Conservation (phyloP, 768 basidiomycete genomes). For the Pleurotus pulmonarius region DNA sequence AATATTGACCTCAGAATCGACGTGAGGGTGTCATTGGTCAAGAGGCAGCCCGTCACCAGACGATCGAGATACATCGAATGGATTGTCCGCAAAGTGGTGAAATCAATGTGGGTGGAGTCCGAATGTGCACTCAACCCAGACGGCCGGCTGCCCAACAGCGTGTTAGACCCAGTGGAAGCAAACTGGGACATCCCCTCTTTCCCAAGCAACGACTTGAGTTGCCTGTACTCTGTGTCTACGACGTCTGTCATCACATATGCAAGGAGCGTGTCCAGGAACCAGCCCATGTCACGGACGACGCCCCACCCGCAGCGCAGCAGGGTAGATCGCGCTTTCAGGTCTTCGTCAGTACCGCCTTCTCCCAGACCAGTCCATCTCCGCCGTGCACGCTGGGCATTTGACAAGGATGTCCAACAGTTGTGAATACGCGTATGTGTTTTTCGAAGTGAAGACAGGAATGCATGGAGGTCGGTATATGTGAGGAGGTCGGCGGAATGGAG, state of each 20-base stretch:
- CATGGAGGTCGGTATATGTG: constrained; percentile 73
- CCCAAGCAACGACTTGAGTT: constrained; percentile 58
- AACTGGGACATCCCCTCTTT: constrained; percentile 21
- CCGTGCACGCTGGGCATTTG: constrained; percentile 80
- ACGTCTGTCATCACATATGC: constrained; percentile 91
- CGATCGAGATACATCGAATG: constrained; percentile 81
- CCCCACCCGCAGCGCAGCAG: constrained; percentile 84
- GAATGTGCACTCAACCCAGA: constrained; percentile 18
- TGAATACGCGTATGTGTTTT: constrained; percentile 81
- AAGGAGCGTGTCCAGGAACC: constrained; percentile 83
- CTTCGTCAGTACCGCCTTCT: constrained; percentile 79
- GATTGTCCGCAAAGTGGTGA: constrained; percentile 79
- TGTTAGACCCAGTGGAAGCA: constrained; percentile 9
- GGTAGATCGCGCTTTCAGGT: constrained; percentile 57
- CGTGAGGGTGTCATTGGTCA: constrained; percentile 63
- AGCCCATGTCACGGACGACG: constrained; percentile 81
- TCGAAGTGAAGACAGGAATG: constrained; percentile 79
- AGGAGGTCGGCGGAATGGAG: constrained; percentile 71
- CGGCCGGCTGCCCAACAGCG: constrained; percentile 19
- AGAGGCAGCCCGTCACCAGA: constrained; percentile 72
- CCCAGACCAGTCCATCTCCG: constrained; percentile 84
- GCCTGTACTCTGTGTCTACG: constrained; percentile 76
- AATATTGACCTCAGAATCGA: constrained; percentile 67
- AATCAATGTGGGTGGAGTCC: constrained; percentile 57
- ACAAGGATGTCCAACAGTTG: constrained; percentile 80